These are phyloP conservation scores for Metschnikowia kofuensis DNA, from an alignment of 805 yeast species.

Conservation along the genomic window DNA sequence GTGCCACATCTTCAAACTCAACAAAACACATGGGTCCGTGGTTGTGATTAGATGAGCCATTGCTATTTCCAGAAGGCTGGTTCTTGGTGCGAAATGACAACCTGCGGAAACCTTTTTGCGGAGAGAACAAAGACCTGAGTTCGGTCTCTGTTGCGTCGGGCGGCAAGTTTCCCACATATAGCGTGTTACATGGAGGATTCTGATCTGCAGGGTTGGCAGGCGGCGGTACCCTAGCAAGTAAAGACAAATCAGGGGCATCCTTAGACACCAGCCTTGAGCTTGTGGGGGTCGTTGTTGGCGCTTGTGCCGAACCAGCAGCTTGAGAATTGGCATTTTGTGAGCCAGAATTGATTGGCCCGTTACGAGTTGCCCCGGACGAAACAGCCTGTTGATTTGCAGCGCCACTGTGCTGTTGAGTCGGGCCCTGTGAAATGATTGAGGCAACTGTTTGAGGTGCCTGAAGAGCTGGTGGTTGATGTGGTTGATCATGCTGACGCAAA, in stretches of 20 bases:
- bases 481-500: slow-evolving; percentile 8
- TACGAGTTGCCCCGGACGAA: slow-evolving; percentile 6
- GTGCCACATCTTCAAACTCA: slow-evolving; percentile 93
- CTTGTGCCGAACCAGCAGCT: slow-evolving; percentile 8
- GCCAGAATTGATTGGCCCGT: slow-evolving; percentile 7
- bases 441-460: slow-evolving; percentile 15
- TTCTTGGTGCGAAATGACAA: slow-evolving; percentile 84
- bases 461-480: background rate
- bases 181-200: slow-evolving; percentile 96
- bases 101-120: slow-evolving; percentile 90
- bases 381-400: slow-evolving; percentile 7
- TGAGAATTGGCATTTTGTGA: slow-evolving; percentile 1
- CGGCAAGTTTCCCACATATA: slow-evolving; percentile 95
- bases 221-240: slow-evolving; percentile 78
- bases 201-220: slow-evolving; percentile 99
- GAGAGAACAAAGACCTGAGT: slow-evolving; percentile 78
- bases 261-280: slow-evolving; percentile 19
- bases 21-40: slow-evolving; percentile 99
- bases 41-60: slow-evolving; percentile 32
- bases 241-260: slow-evolving; percentile 62
- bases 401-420: slow-evolving; percentile 9
- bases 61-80: slow-evolving; percentile 22
- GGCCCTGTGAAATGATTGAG: slow-evolving; percentile 18
- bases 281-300: slow-evolving; percentile 11
- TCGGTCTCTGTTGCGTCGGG: slow-evolving; percentile 96